Evolutionary conservation across 768 basidiomycete genomes (phyloP), one percentile per base, ranked within the genome.

Genomic region (Amyloporia xantha): DNA sequence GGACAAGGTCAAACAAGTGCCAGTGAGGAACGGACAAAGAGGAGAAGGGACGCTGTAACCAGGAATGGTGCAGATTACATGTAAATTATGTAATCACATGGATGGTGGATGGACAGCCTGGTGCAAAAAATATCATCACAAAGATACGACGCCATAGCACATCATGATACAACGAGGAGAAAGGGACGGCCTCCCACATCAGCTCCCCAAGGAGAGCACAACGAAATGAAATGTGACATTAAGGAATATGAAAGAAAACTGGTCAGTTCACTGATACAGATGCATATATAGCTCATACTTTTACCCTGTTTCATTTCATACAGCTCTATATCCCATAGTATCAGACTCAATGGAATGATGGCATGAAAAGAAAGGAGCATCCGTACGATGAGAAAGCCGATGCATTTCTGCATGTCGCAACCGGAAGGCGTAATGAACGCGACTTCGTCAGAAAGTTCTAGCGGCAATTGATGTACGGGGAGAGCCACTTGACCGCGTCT

Each of bases 301-400:
- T n/a, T n/a, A n/a, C n/a, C n/a, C n/a, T n/a, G n/a, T n/a, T n/a
- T n/a, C n/a, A n/a, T n/a, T n/a, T n/a, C n/a, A n/a, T n/a, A n/a
- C n/a, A n/a, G n/a, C n/a, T n/a, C n/a, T n/a, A n/a, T n/a, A n/a
- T n/a, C n/a, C n/a, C n/a, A n/a, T n/a, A n/a, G n/a, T n/a, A n/a
- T n/a, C n/a, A n/a, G n/a, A n/a, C n/a, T n/a, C n/a, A n/a, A n/a
- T n/a, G n/a, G n/a, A n/a, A n/a, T n/a, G n/a, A n/a, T 50, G 52
- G 55, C 74, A 57, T 82, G 79, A 79, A 83, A 73, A 71, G 66
- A 78, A 82, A 76, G n/a, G 68, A 82, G 84, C 85, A 85, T 87
- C 85, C 85, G 82, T 84, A 68, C 71, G 66, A 67, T n/a, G 67
- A 67, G 51, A 24, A 53, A 67, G 64, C 66, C n/a, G n/a, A n/a